These are phyloP conservation scores for Pyronema omphalodes DNA, from an alignment of 495 filamentous ascomycete species.

Conservation along the genomic window DNA sequence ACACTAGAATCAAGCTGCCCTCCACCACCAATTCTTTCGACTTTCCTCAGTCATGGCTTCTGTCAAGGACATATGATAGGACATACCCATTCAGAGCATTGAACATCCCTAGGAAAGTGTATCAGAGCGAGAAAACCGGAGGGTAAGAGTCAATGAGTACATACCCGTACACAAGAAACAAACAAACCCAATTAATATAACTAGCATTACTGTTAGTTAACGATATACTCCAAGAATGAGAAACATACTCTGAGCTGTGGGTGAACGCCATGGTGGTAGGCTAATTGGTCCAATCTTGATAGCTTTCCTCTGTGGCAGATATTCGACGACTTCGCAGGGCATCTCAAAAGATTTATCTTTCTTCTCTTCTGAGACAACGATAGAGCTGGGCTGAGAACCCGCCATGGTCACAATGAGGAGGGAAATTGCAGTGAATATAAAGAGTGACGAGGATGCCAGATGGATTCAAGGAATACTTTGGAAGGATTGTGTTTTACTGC, in stretches of 20 bases:
- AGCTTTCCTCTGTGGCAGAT: conserved; percentile 2
- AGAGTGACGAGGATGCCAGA: no score
- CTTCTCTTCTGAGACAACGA: no score
- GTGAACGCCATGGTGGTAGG: conserved; percentile 21
- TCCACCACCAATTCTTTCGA: conserved; percentile 45
- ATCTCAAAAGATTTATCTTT: no score
- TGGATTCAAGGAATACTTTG: no score
- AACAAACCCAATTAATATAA: neutral
- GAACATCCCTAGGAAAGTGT: neutral
- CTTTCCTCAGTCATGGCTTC: conserved; percentile 1
- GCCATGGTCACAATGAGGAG: no score
- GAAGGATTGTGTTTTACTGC: no score
- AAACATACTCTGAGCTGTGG: conserved; percentile 16
- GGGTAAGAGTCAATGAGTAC: neutral
- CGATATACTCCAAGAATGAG: neutral
- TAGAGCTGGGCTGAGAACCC: no score
- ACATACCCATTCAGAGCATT: conserved; percentile 37
- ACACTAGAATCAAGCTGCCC: conserved; percentile 46
- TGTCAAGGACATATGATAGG: neutral
- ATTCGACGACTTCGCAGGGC: neutral
- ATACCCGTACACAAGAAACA: conserved; percentile 5
- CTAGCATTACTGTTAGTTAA: conserved; percentile 41
- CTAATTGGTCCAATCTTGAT: conserved; percentile 16
- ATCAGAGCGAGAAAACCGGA: neutral
- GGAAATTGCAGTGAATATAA: no score